Conservation (phyloP, 257 asterid species). For the Paraleonurus japonicus region DNA sequence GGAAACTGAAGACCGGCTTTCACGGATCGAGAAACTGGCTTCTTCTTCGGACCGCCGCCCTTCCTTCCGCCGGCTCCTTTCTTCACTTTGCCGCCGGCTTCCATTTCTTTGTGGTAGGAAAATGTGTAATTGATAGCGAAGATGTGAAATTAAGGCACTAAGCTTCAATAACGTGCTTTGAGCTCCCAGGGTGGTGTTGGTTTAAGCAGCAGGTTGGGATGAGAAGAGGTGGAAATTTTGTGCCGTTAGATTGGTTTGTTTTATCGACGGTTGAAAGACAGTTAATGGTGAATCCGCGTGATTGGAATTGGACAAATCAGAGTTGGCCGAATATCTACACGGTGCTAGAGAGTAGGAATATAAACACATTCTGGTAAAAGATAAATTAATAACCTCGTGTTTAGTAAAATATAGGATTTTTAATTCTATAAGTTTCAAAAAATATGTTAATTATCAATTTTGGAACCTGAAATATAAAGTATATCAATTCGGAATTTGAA, state of each 20-base stretch:
- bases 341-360: no score
- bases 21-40: conserved; percentile 48
- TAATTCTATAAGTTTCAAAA: no score
- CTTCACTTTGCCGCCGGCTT: conserved; percentile 33
- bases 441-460: no score
- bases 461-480: no score
- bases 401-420: no score
- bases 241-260: conserved; percentile 28
- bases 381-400: no score
- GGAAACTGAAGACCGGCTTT: conserved; percentile 62
- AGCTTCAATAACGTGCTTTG: neutral
- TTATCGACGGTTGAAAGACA: conserved; percentile 26
- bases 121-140: neutral
- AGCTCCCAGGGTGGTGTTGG: conserved; percentile 7
- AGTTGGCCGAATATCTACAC: no score
- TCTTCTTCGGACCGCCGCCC: conserved; percentile 58
- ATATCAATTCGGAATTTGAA: no score
- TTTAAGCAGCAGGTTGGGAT: conserved; percentile 21
- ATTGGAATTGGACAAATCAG: conserved; percentile 24
- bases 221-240: neutral
- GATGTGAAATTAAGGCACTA: neutral
- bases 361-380: no score
- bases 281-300: conserved; percentile 24
- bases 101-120: conserved; percentile 23
- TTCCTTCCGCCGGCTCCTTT: conserved; percentile 55